A percentile compares a stretch with the other conserved stretches of the same genome.
Conservation (phyloP, 23 red algal species). For the Gracilaria gracilis region DNA sequence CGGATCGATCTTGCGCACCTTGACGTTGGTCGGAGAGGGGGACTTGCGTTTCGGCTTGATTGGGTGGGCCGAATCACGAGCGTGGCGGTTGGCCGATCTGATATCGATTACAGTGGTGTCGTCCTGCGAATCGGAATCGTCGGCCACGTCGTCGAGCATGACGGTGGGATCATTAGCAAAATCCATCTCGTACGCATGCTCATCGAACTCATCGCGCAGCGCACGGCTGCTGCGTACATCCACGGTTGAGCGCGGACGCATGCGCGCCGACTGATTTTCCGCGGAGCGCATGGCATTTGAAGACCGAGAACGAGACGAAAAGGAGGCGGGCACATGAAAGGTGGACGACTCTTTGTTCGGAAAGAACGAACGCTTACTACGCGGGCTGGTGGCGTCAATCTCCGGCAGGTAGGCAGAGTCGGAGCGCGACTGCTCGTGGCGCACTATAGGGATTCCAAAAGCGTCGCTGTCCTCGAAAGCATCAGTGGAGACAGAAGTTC, state of each 20-base stretch:
- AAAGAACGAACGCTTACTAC: constrained; percentile 15
- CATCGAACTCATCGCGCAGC: constrained; percentile 9
- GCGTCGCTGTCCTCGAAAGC: constrained; percentile 27
- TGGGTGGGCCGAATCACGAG: not conserved
- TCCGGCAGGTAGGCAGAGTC: constrained; percentile 27
- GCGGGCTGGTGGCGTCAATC: constrained; percentile 4
- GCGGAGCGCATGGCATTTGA: not conserved
- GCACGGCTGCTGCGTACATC: not conserved
- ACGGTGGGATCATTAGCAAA: not conserved
- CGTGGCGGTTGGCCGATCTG: not conserved
- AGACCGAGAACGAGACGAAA: constrained; percentile 7
- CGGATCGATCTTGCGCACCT: not conserved
- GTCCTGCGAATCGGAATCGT: constrained; percentile 40
- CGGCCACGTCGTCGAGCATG: constrained; percentile 12
- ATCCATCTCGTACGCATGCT: not conserved
- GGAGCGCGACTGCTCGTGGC: constrained; percentile 23
- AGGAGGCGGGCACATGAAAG: constrained; percentile 3
- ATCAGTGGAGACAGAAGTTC: not conserved
- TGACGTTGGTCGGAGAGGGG: not conserved
- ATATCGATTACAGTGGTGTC: constrained; percentile 22
- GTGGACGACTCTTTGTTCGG: not conserved
- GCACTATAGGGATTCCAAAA: constrained; percentile 11
- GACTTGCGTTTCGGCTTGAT: not conserved
- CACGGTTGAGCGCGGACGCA: constrained; percentile 11
- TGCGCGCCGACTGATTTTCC: no score